These are phyloP conservation scores for Phycomyces nitens DNA, from an alignment of 192 early-diverging fungal genomes.

Conservation along the genomic window DNA sequence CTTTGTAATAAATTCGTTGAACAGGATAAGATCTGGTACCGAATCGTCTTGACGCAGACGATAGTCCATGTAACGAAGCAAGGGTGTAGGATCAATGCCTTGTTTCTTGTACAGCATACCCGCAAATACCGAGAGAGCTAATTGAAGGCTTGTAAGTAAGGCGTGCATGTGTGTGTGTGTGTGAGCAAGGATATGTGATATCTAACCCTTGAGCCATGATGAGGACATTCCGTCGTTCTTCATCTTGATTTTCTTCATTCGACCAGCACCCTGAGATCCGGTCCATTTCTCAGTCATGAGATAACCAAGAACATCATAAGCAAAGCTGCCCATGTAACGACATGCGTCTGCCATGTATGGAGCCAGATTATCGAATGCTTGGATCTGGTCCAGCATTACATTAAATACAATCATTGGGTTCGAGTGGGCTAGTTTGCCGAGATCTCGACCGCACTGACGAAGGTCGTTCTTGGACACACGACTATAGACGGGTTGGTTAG, in stretches of 20 bases:
- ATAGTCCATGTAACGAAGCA: slow-evolving; percentile 63
- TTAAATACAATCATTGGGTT: slow-evolving; percentile 74
- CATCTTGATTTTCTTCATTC: slow-evolving; percentile 46
- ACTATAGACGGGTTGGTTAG: not conserved
- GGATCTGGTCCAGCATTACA: slow-evolving; percentile 62
- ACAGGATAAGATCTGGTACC: slow-evolving; percentile 56
- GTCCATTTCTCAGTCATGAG: slow-evolving; percentile 65
- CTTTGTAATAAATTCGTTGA: slow-evolving; percentile 66
- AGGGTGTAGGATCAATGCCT: slow-evolving; percentile 57
- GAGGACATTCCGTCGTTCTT: slow-evolving; percentile 56
- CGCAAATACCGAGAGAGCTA: slow-evolving; percentile 57
- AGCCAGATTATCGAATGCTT: slow-evolving; percentile 75
- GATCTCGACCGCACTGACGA: slow-evolving; percentile 66
- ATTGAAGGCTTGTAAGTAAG: not conserved
- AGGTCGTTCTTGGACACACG: slow-evolving; percentile 70
- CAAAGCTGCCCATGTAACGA: slow-evolving; percentile 67
- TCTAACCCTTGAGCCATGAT: slow-evolving; percentile 1
- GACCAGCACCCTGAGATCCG: slow-evolving; percentile 36
- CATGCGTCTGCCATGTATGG: slow-evolving; percentile 71
- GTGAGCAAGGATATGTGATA: not conserved
- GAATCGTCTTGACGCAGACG: slow-evolving; percentile 54
- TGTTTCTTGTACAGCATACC: slow-evolving; percentile 61
- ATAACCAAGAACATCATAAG: slow-evolving; percentile 72
- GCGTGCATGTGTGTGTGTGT: too few species aligned
- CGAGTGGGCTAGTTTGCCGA: slow-evolving; percentile 70